A percentile compares a stretch with the other conserved stretches of the same genome.
phyloP scores from a whole-genome alignment of 768 basidiomycete species.

The Russula dissimulans region DNA sequence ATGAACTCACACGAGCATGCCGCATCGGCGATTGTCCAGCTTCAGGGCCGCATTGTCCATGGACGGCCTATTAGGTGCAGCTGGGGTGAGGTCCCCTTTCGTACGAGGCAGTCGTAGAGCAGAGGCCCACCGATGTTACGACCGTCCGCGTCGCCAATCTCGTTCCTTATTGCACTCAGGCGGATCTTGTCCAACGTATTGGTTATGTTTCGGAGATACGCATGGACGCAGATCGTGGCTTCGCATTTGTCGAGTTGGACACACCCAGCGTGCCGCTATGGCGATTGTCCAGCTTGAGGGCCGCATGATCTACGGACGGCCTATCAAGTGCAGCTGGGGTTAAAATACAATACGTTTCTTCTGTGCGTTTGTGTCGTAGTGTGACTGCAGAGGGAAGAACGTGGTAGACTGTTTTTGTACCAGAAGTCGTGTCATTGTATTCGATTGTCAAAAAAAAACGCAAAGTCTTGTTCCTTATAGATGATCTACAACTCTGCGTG shows the following conservation, averaged over 20 bases:
- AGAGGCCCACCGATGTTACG: constrained; percentile 89
- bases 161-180: constrained; percentile 94
- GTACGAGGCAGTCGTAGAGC: constrained; percentile 88
- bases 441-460: too few species aligned
- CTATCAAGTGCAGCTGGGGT: constrained; percentile 99
- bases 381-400: too few species aligned
- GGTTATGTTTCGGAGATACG: constrained; percentile 98
- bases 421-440: too few species aligned
- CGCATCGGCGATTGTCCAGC: constrained; percentile 93
- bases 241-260: constrained; percentile 98
- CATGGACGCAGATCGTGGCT: constrained; percentile 98
- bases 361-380: too few species aligned
- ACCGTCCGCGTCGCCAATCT: constrained; percentile 99
- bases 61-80: constrained; percentile 96
- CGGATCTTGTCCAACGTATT: constrained; percentile 96
- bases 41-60: constrained; percentile 96
- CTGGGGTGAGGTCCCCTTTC: constrained; percentile 91
- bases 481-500: background rate
- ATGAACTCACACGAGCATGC: constrained; percentile 98
- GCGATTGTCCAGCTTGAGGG: constrained; percentile 96
- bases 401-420: too few species aligned
- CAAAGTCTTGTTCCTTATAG: too few species aligned
- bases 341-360: too few species aligned
- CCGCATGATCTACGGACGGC: constrained; percentile 92
- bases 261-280: constrained; percentile 95